A percentile compares a stretch with the other conserved stretches of the same genome.
Evolutionary conservation across 176 grass and related monocot genomes (phyloP).

Genomic region (Musa itinerans): DNA sequence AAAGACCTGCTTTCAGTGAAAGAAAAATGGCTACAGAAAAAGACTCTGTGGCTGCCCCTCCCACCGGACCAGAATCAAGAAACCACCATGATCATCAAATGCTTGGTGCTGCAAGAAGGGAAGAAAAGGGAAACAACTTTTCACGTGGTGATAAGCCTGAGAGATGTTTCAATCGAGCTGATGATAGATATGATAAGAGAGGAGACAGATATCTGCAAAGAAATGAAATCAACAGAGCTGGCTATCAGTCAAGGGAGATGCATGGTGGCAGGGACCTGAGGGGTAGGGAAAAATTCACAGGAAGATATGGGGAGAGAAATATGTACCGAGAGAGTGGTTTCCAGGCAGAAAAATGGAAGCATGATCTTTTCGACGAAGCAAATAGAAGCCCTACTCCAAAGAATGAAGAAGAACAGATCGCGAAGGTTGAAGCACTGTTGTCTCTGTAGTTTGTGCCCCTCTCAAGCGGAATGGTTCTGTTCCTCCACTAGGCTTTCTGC

Average conservation of each 20-base stretch:
- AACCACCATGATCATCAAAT: slow-evolving; percentile 33
- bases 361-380: slow-evolving; percentile 82
- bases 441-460: slow-evolving; percentile 28
- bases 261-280: slow-evolving; percentile 46
- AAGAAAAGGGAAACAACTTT: slow-evolving; percentile 35
- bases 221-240: slow-evolving; percentile 37
- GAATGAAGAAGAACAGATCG: slow-evolving; percentile 92
- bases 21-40: slow-evolving; percentile 25
- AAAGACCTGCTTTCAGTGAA: slow-evolving; percentile 47
- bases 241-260: slow-evolving; percentile 48
- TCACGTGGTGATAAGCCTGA: slow-evolving; percentile 12
- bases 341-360: slow-evolving; percentile 83
- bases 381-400: slow-evolving; percentile 52
- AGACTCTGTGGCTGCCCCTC: background rate
- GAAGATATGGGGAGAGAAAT: slow-evolving; percentile 26
- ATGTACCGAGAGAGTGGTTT: slow-evolving; percentile 23
- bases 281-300: slow-evolving; percentile 44
- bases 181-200: slow-evolving; percentile 42
- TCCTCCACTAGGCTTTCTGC: too few species aligned
- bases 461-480: too few species aligned
- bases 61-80: slow-evolving; percentile 21
- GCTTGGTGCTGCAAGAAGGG: slow-evolving; percentile 31
- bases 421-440: slow-evolving; percentile 79
- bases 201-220: slow-evolving; percentile 42
- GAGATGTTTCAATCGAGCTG: background rate